Conservation (phyloP, 2,329 filamentous ascomycete genomes). For the Piedraia hortae region DNA sequence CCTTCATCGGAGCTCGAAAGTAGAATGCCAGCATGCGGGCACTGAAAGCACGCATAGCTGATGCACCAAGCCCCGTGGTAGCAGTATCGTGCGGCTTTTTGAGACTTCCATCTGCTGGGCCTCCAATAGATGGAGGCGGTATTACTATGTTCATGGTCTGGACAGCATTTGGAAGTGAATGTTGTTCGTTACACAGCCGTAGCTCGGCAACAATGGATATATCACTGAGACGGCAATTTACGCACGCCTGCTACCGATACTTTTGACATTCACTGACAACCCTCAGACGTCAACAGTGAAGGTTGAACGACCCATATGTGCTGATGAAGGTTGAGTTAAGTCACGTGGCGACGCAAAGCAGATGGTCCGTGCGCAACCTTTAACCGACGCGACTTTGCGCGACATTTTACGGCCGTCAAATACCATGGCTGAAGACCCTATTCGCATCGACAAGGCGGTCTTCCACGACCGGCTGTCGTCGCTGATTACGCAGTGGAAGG, state of each 20-base stretch:
- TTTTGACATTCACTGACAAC: too few relatives aligned
- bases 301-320: slow-evolving; percentile 1
- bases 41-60: slow-evolving; percentile 56
- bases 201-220: too few relatives aligned
- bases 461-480: slow-evolving; percentile 84
- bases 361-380: not conserved
- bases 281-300: not conserved
- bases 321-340: not conserved
- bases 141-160: too few relatives aligned
- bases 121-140: slow-evolving; percentile 1
- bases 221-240: too few relatives aligned
- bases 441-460: slow-evolving; percentile 65
- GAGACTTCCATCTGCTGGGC: slow-evolving; percentile 1
- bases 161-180: too few relatives aligned
- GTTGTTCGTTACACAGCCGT: too few relatives aligned
- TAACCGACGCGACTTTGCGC: slow-evolving; percentile 1
- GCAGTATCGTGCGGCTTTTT: slow-evolving; percentile 28
- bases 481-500: slow-evolving; percentile 81
- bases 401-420: too few relatives aligned
- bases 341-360: not conserved
- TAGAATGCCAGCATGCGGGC: slow-evolving; percentile 72
- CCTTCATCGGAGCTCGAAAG: slow-evolving; percentile 71
- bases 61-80: slow-evolving; percentile 53
- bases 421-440: slow-evolving; percentile 47
- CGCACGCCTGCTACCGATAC: too few relatives aligned